A percentile compares a stretch with the other conserved stretches of the same genome.
Evolutionary conservation across 257 asterid species (phyloP).

Genomic region (Agastache rugosa): DNA sequence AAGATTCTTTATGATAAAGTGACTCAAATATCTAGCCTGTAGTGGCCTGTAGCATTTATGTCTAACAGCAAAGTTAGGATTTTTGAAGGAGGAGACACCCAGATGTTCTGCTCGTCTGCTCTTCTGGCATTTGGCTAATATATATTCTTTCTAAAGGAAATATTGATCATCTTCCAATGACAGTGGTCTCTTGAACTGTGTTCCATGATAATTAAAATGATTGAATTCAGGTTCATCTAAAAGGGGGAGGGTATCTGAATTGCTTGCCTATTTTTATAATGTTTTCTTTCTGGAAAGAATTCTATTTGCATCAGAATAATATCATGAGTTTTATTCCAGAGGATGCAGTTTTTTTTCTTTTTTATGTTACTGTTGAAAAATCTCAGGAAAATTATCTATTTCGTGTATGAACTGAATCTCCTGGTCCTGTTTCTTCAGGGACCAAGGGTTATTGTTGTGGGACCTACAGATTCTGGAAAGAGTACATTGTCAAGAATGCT

Average conservation of each 20-base stretch:
- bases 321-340: neutral
- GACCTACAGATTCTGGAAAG: conserved; percentile 98
- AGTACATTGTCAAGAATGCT: conserved; percentile 96
- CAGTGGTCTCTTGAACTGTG: neutral
- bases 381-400: neutral
- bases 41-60: neutral
- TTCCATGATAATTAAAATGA: neutral
- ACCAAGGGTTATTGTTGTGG: conserved; percentile 95
- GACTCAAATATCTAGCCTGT: neutral
- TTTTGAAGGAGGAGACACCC: neutral
- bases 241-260: conserved; percentile 1
- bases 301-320: neutral
- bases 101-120: neutral
- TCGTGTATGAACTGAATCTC: conserved; percentile 21
- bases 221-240: neutral
- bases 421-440: conserved; percentile 61
- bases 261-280: neutral
- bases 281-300: neutral
- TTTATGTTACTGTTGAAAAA: neutral
- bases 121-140: neutral
- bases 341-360: conserved; percentile 19
- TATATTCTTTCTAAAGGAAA: neutral
- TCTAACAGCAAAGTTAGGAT: neutral
- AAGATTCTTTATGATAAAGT: neutral
- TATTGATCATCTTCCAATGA: neutral